These are phyloP conservation scores for Glycine latifolia DNA, from an alignment of 306 rosid species.

Conservation along the genomic window DNA sequence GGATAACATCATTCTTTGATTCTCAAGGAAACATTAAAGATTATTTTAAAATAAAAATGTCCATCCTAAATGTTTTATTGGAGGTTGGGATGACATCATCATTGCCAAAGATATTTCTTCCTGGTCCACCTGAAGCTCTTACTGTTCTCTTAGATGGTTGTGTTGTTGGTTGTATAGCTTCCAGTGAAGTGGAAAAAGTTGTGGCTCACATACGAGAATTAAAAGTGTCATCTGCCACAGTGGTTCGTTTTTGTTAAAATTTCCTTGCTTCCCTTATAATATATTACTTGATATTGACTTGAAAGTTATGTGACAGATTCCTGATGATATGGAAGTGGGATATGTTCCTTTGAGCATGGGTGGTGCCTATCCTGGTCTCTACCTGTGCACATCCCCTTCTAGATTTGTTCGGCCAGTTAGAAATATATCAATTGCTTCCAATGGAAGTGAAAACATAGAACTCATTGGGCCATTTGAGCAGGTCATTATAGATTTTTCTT, in stretches of 20 bases:
- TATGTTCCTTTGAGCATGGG: slow-evolving; percentile 89
- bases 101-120: slow-evolving; percentile 68
- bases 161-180: slow-evolving; percentile 72
- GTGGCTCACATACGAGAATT: slow-evolving; percentile 76
- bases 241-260: slow-evolving; percentile 58
- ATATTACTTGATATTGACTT: slow-evolving; percentile 41
- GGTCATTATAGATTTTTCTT: slow-evolving; percentile 52
- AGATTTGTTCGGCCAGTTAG: slow-evolving; percentile 92
- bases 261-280: slow-evolving; percentile 23
- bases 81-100: slow-evolving; percentile 75
- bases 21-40: slow-evolving; percentile 75
- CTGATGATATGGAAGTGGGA: slow-evolving; percentile 91
- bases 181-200: slow-evolving; percentile 78
- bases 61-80: slow-evolving; percentile 60
- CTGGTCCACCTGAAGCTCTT: slow-evolving; percentile 83
- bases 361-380: slow-evolving; percentile 95
- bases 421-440: slow-evolving; percentile 68
- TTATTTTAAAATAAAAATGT: slow-evolving; percentile 59
- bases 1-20: slow-evolving; percentile 83
- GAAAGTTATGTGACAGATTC: slow-evolving; percentile 66
- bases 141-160: slow-evolving; percentile 87
- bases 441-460: slow-evolving; percentile 69
- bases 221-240: slow-evolving; percentile 69
- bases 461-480: slow-evolving; percentile 98
- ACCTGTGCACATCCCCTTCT: slow-evolving; percentile 76